phyloP scores from a whole-genome alignment of 2,329 filamentous ascomycete genomes.

The Colletotrichum truncatum region DNA sequence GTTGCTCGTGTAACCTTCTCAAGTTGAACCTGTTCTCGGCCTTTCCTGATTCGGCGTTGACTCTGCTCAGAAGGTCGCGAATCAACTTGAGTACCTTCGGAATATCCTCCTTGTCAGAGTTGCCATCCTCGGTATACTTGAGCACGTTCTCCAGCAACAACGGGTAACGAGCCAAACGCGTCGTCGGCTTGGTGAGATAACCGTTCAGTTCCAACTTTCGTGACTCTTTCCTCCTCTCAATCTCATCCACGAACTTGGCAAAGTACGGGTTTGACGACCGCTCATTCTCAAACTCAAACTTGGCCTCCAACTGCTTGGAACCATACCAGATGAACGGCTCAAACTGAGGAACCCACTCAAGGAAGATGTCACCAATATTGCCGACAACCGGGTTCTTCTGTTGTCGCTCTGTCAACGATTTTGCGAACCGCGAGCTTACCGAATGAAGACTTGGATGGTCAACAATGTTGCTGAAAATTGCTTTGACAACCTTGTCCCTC shows the following conservation, averaged over 20 bases:
- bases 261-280: constrained; percentile 87
- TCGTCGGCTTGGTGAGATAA: constrained; percentile 97
- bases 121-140: constrained; percentile 91
- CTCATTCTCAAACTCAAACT: constrained; percentile 98
- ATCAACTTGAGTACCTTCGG: constrained; percentile 89
- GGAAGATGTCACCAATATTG: constrained; percentile 92
- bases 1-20: constrained; percentile 87
- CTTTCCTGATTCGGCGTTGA: constrained; percentile 96
- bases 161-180: constrained; percentile 91
- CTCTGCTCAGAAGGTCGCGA: constrained; percentile 84
- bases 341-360: constrained; percentile 91
- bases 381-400: constrained; percentile 89
- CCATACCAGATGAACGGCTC: constrained; percentile 97
- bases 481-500: constrained; percentile 89
- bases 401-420: constrained; percentile 88
- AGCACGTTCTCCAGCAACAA: constrained; percentile 89
- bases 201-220: constrained; percentile 97
- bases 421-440: constrained; percentile 89
- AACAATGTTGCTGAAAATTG: constrained; percentile 95
- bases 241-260: constrained; percentile 92
- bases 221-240: constrained; percentile 94
- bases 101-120: constrained; percentile 89
- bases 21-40: constrained; percentile 98
- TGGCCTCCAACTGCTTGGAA: constrained; percentile 93
- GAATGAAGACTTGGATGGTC: constrained; percentile 83